Evolutionary conservation across 139 green algal genomes (phyloP), one percentile per base, ranked within the genome.

Genomic region (Nannochloris sp.): DNA sequence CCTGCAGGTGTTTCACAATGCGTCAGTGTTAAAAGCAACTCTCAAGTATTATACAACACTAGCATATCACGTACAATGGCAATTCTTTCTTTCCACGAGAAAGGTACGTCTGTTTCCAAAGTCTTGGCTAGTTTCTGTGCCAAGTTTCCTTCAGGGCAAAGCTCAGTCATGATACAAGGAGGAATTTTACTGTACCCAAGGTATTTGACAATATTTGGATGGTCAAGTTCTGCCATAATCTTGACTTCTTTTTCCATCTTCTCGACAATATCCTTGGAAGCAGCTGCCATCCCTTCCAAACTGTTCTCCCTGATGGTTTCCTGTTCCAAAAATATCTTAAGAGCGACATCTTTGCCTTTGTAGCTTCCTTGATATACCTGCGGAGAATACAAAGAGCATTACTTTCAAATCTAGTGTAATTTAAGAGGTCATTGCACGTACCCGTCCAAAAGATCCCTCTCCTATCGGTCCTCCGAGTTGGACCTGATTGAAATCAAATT

Each of bases 141-240:
- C 50, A 85, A 58, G 13, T 65, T 72, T 40, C 78, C 78, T 23
- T 68, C 51, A 6, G 71, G 45, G 28, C 63, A 69, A 13, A 58
- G 59, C 26, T 69, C 63, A 6, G 49, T 62, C 11, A 46, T 23
- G 10, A 69, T 23, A 26, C 29, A 25, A 49, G 63, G 63, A 17
- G 49, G 63, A 25, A 23, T 29, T 3, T 11, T 25, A 33, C 78
- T 82, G 63, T 80, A 77, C 60, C 79, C 75, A 53, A 80, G 63
- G 50, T 76, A 78, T 51, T 66, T 59, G 10, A 84, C 74, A 17
- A 85, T 68, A 49, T 85, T 85, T 17, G 71, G 70, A 43, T 80
- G 73, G 5, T 55, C n/a, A 5, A 53, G 46, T 20, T 8, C 16
- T 20, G 46, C 46, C 46, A 53, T 53, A 23, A 53, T 20, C 46